Base-by-base conservation (phyloP, 2,329 filamentous ascomycete genomes). In the Cercospora sp. region DNA sequence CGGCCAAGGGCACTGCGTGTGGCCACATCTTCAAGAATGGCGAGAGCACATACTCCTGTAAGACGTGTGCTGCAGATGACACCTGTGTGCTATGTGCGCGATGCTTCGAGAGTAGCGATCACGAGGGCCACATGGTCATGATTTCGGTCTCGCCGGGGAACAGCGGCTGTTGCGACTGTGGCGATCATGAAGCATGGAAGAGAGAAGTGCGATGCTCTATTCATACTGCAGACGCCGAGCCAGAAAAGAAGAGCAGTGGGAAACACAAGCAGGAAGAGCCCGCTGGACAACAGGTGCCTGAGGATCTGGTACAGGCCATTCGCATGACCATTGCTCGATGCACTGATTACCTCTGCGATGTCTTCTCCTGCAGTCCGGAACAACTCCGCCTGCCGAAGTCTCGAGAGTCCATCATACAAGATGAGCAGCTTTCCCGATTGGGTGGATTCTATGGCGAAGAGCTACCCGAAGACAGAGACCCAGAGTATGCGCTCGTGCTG, bases 11-110 rank as follows among this genome's bases (percentile, higher is more conserved):
- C 65, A 96, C 96, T 80, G 90, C 93, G 58, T 99, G 95, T 79
- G 96, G 95, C 3, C 96, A 99, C 82, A 98, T 99, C 70, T 97
- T 99, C 85, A 94, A 94, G 81, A 86, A 88, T 13, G 95, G 94
- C 61, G 95, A 99, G 83, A 94, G 93, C 66, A 94, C 93, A 67
- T 99, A 98, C 79, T 87, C 91, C 75, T 99, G 95, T 84, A 91
- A 93, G 77, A 98, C 94, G 9, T 99, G 95, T 80, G 93, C 93
- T 59, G 89, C 91, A 55, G 96, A 99, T 79, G 94, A 97, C 72
- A 98, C 95, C 0, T 98, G 94, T 80, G 94, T 95, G 60, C 86
- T 99, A 16, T 99, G 95, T 82, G 93, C 92, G 76, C 90, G 90
- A 72, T 99, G 95, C 81, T 99, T 97, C 78, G 93, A 98, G 77